These are phyloP conservation scores for Aspergillus calidoustus DNA, from an alignment of 2,329 filamentous ascomycete genomes.

Conservation along the genomic window DNA sequence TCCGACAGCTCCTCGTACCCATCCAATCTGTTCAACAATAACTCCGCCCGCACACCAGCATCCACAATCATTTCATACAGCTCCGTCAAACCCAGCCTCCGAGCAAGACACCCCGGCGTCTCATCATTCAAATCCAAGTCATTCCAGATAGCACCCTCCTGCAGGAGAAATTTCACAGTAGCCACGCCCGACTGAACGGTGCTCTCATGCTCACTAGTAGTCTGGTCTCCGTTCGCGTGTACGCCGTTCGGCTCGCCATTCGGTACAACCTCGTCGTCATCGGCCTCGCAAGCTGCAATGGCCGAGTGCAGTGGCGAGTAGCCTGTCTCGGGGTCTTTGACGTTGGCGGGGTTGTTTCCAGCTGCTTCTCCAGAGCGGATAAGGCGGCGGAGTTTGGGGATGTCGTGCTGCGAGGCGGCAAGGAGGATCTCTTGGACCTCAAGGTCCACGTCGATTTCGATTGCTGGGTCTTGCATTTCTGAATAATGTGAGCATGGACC, in stretches of 20 bases:
- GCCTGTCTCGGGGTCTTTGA: constrained; percentile 82
- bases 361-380: constrained; percentile 57
- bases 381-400: constrained; percentile 69
- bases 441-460: constrained; percentile 42
- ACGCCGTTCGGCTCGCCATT: constrained; percentile 31
- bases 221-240: constrained; percentile 17
- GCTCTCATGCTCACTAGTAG: constrained; percentile 20
- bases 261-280: constrained; percentile 33
- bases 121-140: constrained; percentile 85
- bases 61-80: constrained; percentile 85
- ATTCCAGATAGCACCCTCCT: constrained; percentile 96
- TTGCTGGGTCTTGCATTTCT: constrained; percentile 32
- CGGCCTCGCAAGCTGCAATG: constrained; percentile 71
- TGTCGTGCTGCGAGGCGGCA: constrained; percentile 69
- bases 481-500: neutral
- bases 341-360: constrained; percentile 67
- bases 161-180: constrained; percentile 75
- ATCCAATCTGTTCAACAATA: constrained; percentile 80
- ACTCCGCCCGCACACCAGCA: constrained; percentile 86
- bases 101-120: constrained; percentile 87
- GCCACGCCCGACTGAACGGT: constrained; percentile 65
- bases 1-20: constrained; percentile 73
- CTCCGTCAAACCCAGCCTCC: constrained; percentile 66
- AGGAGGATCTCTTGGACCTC: constrained; percentile 65
- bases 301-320: constrained; percentile 89